Evolutionary conservation across 495 filamentous ascomycete genomes (phyloP).

Genomic region (Penicillium canariense): DNA sequence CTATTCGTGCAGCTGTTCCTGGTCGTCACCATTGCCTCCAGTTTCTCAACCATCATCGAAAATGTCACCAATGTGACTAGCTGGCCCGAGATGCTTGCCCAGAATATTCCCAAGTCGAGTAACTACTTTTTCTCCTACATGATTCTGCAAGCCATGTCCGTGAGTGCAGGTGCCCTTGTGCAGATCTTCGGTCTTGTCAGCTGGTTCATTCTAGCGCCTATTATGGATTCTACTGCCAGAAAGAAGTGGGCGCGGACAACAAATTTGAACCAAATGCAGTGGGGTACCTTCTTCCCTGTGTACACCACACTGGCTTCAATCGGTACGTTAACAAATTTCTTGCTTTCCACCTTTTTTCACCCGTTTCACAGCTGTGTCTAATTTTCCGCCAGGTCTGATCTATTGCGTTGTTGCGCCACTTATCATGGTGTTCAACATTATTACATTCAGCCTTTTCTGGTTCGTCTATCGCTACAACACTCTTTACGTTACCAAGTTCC

Average conservation of each 20-base stretch:
- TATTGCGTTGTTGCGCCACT: conserved; percentile 89
- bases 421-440: conserved; percentile 88
- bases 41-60: conserved; percentile 63
- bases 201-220: conserved; percentile 75
- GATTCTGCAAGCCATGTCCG: conserved; percentile 87
- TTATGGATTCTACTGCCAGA: conserved; percentile 83
- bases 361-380: neutral
- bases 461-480: conserved; percentile 95
- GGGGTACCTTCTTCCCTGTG: conserved; percentile 93
- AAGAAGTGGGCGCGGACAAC: conserved; percentile 87
- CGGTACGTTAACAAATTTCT: conserved; percentile 46
- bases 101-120: conserved; percentile 80
- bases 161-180: conserved; percentile 85
- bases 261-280: conserved; percentile 71
- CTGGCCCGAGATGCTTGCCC: conserved; percentile 68
- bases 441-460: conserved; percentile 95
- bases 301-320: conserved; percentile 96
- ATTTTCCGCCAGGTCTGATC: conserved; percentile 58
- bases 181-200: conserved; percentile 73
- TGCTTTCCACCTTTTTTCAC: neutral
- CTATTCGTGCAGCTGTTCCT: conserved; percentile 95
- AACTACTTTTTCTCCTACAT: conserved; percentile 99
- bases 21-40: conserved; percentile 85
- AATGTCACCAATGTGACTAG: conserved; percentile 60
- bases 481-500: conserved; percentile 90